Evolutionary conservation across 305 asterid species (phyloP).

Genomic region (Striga hermonthica): DNA sequence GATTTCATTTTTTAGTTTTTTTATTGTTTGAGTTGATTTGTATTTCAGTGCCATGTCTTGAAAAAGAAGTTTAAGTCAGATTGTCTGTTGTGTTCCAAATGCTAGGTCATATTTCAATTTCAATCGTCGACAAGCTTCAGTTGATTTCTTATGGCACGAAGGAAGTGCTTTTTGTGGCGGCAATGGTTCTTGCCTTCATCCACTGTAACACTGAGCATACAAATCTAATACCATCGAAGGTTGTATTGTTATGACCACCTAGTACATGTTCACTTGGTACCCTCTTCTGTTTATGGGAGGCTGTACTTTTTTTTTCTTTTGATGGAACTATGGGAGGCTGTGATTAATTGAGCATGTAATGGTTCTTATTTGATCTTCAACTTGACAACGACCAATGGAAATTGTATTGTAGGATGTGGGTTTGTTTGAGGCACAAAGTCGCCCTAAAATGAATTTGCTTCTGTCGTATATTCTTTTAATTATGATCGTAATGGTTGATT

Average conservation of each 20-base stretch:
- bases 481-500: too few relatives aligned
- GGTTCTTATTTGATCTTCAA: background rate
- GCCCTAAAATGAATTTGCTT: too few relatives aligned
- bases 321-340: background rate
- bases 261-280: background rate
- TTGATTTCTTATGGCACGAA: background rate
- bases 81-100: background rate
- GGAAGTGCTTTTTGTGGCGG: background rate
- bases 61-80: background rate
- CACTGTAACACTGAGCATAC: background rate
- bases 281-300: too few relatives aligned
- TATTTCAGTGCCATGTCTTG: background rate
- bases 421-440: too few relatives aligned
- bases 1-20: background rate
- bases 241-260: background rate
- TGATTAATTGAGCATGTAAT: background rate
- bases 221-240: background rate
- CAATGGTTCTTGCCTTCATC: background rate
- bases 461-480: too few relatives aligned
- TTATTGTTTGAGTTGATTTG: background rate
- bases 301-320: too few relatives aligned
- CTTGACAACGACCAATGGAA: too few relatives aligned
- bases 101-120: background rate
- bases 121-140: background rate
- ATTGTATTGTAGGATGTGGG: too few relatives aligned